Conservation (phyloP, 2,329 filamentous ascomycete genomes). For the Ophiostoma novo-ulmi region DNA sequence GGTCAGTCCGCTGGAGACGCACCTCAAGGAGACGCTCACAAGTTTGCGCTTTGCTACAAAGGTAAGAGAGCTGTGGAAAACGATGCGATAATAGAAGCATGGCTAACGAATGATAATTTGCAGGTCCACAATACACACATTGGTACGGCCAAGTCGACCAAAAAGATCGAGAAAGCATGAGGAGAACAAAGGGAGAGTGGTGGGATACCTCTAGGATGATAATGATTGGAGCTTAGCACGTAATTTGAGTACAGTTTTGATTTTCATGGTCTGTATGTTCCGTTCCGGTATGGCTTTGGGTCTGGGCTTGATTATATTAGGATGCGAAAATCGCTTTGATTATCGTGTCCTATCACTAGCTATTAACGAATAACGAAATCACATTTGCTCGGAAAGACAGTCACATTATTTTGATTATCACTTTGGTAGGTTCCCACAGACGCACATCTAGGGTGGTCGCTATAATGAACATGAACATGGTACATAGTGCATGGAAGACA, state of each 20-base stretch:
- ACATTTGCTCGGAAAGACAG: neutral
- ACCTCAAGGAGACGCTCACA: slow-evolving; percentile 87
- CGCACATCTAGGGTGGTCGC: no score
- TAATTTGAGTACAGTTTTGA: neutral
- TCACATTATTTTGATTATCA: neutral
- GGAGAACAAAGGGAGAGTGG: neutral
- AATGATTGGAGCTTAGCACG: neutral
- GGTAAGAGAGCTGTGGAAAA: slow-evolving; percentile 43
- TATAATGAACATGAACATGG: neutral
- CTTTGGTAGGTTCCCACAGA: neutral
- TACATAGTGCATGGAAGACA: neutral
- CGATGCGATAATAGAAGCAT: neutral
- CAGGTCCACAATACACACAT: slow-evolving; percentile 86
- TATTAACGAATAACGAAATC: neutral
- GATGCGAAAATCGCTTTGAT: neutral
- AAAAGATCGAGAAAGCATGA: slow-evolving; percentile 43
- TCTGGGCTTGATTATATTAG: neutral
- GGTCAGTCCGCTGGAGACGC: slow-evolving; percentile 85
- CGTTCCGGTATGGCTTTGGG: neutral
- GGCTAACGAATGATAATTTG: neutral
- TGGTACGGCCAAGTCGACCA: slow-evolving; percentile 74
- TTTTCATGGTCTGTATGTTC: neutral
- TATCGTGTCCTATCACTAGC: neutral
- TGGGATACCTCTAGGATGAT: neutral
- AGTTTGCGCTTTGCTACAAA: slow-evolving; percentile 95